These are phyloP conservation scores for Leccinum pellstonianum DNA, from an alignment of 768 basidiomycete genomes.

Conservation along the genomic window DNA sequence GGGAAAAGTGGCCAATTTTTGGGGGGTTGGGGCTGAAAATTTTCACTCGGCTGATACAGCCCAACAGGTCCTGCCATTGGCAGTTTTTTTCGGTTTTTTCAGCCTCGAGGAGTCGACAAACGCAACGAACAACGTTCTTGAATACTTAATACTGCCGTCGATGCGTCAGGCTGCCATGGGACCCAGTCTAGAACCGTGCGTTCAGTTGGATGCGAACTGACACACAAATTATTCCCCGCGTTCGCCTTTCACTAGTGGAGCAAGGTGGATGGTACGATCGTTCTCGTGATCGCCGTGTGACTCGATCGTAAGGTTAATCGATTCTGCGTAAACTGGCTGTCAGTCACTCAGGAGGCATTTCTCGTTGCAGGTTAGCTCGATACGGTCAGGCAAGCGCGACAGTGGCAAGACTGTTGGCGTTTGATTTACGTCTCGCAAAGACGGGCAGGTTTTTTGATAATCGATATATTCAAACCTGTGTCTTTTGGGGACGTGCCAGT, in stretches of 20 bases:
- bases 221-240: neutral
- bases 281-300: conserved; percentile 12
- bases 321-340: conserved; percentile 9
- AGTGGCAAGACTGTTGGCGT: conserved; percentile 10
- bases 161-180: neutral
- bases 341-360: conserved; percentile 8
- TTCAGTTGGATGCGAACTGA: neutral
- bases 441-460: conserved; percentile 4
- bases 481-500: conserved; percentile 4
- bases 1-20: conserved; percentile 13
- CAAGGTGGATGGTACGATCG: neutral
- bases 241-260: neutral
- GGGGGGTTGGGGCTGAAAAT: conserved; percentile 2
- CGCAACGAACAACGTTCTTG: neutral
- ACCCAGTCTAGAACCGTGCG: neutral
- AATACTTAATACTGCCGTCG: neutral
- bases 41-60: conserved; percentile 1
- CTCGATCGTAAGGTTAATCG: neutral
- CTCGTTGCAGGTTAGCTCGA: neutral
- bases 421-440: conserved; percentile 23
- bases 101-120: conserved; percentile 6
- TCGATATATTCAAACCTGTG: conserved; percentile 11
- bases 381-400: neutral
- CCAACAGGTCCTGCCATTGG: neutral
- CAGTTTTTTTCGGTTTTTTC: neutral